Percentiles rank a stretch among this genome's conserved stretches.
phyloP scores from a whole-genome alignment of 2,329 filamentous ascomycete genomes.

The Scedosporium minutisporum region DNA sequence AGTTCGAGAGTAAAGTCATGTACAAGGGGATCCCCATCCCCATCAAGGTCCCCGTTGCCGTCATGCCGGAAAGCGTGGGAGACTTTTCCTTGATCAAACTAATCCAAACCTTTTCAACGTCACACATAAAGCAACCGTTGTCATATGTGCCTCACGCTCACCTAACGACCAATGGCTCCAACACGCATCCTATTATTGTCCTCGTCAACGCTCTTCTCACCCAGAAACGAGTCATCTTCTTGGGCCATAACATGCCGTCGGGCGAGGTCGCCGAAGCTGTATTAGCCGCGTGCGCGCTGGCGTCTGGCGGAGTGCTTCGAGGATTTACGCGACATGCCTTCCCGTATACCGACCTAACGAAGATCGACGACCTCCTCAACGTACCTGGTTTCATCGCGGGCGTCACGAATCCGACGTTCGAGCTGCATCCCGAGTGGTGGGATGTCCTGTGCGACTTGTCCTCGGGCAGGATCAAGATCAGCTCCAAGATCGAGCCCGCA shows the following conservation, averaged over 20 bases:
- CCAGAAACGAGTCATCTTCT: constrained; percentile 91
- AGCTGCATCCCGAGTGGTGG: constrained; percentile 95
- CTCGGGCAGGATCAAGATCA: constrained; percentile 89
- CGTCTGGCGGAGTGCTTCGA: constrained; percentile 80
- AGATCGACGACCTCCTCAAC: constrained; percentile 91
- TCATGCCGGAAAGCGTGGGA: constrained; percentile 91
- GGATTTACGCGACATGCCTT: constrained; percentile 96
- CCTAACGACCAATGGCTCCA: constrained; percentile 80
- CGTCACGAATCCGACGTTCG: constrained; percentile 94
- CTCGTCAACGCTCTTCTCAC: constrained; percentile 90
- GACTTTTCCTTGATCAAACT: constrained; percentile 97
- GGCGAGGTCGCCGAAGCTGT: constrained; percentile 97
- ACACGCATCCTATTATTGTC: constrained; percentile 90
- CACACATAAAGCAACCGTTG: constrained; percentile 73
- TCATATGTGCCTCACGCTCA: constrained; percentile 83
- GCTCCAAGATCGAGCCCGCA: constrained; percentile 72
- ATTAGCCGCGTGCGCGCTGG: constrained; percentile 87
- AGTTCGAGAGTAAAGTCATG: constrained; percentile 89
- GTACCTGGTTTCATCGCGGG: constrained; percentile 97
- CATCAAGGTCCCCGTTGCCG: constrained; percentile 88
- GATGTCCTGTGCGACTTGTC: constrained; percentile 90
- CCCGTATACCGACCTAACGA: constrained; percentile 94
- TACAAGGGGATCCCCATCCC: constrained; percentile 97
- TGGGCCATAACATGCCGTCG: constrained; percentile 90
- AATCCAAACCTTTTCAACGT: constrained; percentile 83